Evolutionary conservation across 164 flowering plant species (phyloP).

Genomic region (Platanus orientalis): DNA sequence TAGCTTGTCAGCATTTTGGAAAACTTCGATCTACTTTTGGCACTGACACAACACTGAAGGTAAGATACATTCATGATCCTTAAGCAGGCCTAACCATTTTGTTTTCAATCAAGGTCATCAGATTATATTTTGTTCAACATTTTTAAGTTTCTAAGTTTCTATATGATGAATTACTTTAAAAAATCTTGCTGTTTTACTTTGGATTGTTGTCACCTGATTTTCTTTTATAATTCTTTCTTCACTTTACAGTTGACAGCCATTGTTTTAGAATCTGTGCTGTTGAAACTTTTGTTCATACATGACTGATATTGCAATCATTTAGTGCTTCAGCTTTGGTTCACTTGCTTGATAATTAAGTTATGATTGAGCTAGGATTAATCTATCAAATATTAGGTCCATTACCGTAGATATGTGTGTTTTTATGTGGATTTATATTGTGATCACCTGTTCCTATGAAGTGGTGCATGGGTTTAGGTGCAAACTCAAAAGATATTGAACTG

Average conservation of each 20-base stretch:
- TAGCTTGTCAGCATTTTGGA: slow-evolving; percentile 90
- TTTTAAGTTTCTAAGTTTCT: neutral
- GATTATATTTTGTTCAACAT: neutral
- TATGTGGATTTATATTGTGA: too few species aligned
- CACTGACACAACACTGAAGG: slow-evolving; percentile 56
- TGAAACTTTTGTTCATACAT: neutral
- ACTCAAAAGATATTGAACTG: neutral
- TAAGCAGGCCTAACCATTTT: neutral
- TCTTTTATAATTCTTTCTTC: too few species aligned
- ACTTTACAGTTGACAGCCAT: too few species aligned
- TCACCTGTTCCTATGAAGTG: too few species aligned
- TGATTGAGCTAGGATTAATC: too few species aligned
- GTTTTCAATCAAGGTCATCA: neutral
- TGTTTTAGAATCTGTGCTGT: neutral
- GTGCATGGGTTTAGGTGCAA: neutral
- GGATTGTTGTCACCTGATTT: too few species aligned
- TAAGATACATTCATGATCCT: slow-evolving; percentile 23
- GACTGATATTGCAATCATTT: too few species aligned
- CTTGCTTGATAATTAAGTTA: too few species aligned
- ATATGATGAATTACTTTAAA: neutral
- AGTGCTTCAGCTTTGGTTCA: too few species aligned
- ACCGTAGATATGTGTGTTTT: too few species aligned
- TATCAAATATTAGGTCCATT: too few species aligned
- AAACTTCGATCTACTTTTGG: slow-evolving; percentile 96
- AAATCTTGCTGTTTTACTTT: neutral